Base-by-base conservation (phyloP, 176 grass and related monocot genomes). In the Melocanna baccifera region DNA sequence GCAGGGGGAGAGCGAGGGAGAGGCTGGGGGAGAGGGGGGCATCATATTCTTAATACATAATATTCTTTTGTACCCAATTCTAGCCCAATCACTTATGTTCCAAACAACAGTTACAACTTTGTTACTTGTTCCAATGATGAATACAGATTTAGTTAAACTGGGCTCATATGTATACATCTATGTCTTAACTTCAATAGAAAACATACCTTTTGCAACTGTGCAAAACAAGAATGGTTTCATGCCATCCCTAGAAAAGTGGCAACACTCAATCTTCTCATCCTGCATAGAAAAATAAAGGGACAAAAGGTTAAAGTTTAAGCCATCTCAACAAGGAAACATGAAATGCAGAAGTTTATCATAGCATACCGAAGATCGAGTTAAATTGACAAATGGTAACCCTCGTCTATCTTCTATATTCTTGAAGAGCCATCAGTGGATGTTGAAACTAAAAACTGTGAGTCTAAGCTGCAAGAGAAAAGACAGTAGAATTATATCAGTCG, bases 151-250 rank as follows among this genome's bases (percentile, higher is more conserved):
- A 84, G 42, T 82, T 65, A 88, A 85, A 81, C 13, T 68, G 10
- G 5, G 20, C 22, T 30, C 15, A 34, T 82, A 87, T 18, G 25
- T 64, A 90, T 41, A 78, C 23, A 70, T 52, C 30, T 20, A 42
- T 71, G 53, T 65, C 41, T 79, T 11, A 63, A 42, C 76, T 78
- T 76, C 57, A 82, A 68, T 55, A 79, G 20, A 59, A 92, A 87
- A 20, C 71, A 62, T 62, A 99, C 96, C 90, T 90, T 98, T 99
- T 70, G 92, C 89, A 84, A 96, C 86, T 51, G 93, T 96, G 79
- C 96, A 99, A 84, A 99, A 99, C 28, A 99, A 53, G 75, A 99
- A 99, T 0, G 96, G 96, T 76, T 93, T 99, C 75, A 89, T 99
- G 72, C 96, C 96, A 93, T 99, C 93, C 81, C 93, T 92, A 83